These are phyloP conservation scores for Metschnikowia hibisci DNA, from an alignment of 805 yeast genomes.

Conservation along the genomic window DNA sequence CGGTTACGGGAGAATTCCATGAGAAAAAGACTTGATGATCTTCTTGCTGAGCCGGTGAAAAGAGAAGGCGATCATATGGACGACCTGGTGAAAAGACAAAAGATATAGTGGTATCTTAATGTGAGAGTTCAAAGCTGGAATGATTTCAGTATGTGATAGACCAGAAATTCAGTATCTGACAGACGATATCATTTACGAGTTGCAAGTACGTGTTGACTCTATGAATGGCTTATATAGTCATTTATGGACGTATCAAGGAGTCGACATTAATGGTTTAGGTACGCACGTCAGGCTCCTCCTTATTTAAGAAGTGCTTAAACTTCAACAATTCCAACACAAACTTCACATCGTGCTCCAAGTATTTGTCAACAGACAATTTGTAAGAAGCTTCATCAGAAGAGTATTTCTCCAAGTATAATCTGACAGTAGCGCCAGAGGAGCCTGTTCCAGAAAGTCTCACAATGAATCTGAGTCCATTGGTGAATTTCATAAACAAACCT, in stretches of 20 bases:
- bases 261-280: constrained; percentile 43
- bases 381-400: constrained; percentile 53
- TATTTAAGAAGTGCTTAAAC: constrained; percentile 71
- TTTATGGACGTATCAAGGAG: too few species aligned
- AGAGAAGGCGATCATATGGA: constrained; percentile 12
- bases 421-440: constrained; percentile 94
- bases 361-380: constrained; percentile 58
- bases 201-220: too few species aligned
- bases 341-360: constrained; percentile 57
- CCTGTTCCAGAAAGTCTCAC: constrained; percentile 96
- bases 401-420: constrained; percentile 86
- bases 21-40: constrained; percentile 47
- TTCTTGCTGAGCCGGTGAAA: constrained; percentile 23
- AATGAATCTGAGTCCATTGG: constrained; percentile 78
- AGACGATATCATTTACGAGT: too few species aligned
- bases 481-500: constrained; percentile 81
- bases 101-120: neutral
- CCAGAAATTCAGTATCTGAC: too few species aligned
- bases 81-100: constrained; percentile 11
- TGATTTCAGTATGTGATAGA: too few species aligned
- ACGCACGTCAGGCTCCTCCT: constrained; percentile 83
- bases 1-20: constrained; percentile 47
- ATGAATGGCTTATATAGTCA: too few species aligned
- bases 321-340: constrained; percentile 64
- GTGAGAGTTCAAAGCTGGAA: too few species aligned